Evolutionary conservation across 176 grass and related monocot species (phyloP), one percentile per base, ranked within the genome.

Genomic region (Cocos nucifera): DNA sequence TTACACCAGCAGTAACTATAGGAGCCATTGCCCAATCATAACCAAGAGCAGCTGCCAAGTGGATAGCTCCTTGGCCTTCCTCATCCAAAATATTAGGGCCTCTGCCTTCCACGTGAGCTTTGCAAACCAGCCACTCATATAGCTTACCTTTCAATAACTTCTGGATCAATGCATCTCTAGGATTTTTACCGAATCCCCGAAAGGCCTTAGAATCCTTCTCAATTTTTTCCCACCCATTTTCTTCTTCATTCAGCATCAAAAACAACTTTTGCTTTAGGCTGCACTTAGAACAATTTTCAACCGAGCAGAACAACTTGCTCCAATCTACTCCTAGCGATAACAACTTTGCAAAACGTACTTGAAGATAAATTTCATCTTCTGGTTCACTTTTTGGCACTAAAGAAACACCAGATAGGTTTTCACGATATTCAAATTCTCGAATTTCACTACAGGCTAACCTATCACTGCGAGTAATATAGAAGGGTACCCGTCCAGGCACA

Each of bases 21-120:
- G 91, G 91, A 51, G 75, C 73, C 69, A 96, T 82, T 24, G 75
- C 91, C 91, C 86, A 96, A 75, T 85, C 86, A 79, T 85, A 90
- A 32, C 91, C 91, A 73, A 96, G 65, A 32, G 91, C 83, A 65
- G 86, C 83, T 22, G 91, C 83, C 23, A 90, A 50, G 69, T 96
- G 86, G 71, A 96, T 88, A 22, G 85, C 83, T 51, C 91, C 91
- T 56, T 96, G 83, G 23, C 91, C 91, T 56, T 90, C 80, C 23
- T 90, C 87, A 74, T 90, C 86, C 77, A 90, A 73, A 35, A 88
- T 73, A 79, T 69, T 82, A 16, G 73, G 80, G 6, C 80, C 78
- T 69, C 80, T 89, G 22, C 72, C 78, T 48, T 78, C 78, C 72
- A 67, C 66, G 23, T 80, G 70, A 67, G 72, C 75, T 84, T 85